Evolutionary conservation across 768 basidiomycete genomes (phyloP).

Genomic region (Tulasnella sp.): DNA sequence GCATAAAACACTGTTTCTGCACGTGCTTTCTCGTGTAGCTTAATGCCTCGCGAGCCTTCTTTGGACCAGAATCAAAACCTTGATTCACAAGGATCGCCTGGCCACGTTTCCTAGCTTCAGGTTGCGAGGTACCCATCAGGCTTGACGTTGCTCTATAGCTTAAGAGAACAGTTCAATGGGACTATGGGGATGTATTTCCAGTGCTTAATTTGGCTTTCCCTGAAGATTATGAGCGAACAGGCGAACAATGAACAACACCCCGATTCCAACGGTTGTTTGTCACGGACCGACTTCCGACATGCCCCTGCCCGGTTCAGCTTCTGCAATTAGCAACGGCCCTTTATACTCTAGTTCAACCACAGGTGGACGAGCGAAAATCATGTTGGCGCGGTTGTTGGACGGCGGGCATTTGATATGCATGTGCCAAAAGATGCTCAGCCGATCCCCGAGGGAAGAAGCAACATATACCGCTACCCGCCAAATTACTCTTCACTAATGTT

Average conservation of each 20-base stretch:
- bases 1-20: not conserved
- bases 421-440: not conserved
- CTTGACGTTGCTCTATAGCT: not conserved
- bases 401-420: not conserved
- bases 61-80: not conserved
- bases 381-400: not conserved
- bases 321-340: not conserved
- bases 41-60: not conserved
- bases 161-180: not conserved
- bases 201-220: not conserved
- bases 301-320: not conserved
- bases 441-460: not conserved
- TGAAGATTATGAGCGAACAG: not conserved
- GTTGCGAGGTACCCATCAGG: not conserved
- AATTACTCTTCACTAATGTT: not conserved
- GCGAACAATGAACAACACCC: not conserved
- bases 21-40: not conserved
- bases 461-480: not conserved
- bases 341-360: not conserved
- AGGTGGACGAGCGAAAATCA: not conserved
- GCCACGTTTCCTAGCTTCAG: not conserved
- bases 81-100: not conserved
- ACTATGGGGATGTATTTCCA: not conserved
- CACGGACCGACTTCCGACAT: not conserved
- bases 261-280: not conserved